Base-by-base conservation (phyloP, 192 early-diverging fungal genomes). In the Backusella liffmaniae region DNA sequence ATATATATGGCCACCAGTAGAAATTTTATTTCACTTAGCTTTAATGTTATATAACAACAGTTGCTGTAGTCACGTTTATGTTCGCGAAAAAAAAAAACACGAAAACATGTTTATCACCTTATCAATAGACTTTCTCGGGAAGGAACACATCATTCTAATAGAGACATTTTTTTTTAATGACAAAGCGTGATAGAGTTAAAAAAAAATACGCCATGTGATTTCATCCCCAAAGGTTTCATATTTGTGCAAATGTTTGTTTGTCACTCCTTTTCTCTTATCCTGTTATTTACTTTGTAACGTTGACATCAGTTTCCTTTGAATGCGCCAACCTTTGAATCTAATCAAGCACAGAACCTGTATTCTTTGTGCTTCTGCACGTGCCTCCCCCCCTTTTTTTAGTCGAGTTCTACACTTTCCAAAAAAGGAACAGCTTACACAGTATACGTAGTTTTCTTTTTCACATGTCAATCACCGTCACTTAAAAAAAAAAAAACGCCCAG, bases 401-500 rank as follows among this genome's bases (percentile, higher is more conserved):
- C 21, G 2, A 59, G 10, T 18, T 26, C 21, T 59, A 4, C 42
- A 26, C 8, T 26, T 59, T 26, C 56, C 56, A 59, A 59, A 59
- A 59, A 59, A 59, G 56, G 56, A 59, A 23, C 56, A 59, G 56
- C 21, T 26, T 59, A 9, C 21, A 59, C 29, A 32, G 30, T 59
- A 6, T n/a, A 16, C 15, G 0, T 49, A 49, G 10, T 44, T 56
- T 59, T 59, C 56, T 59, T 59, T 59, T 59, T 59, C 56, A 59
- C 56, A 59, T 59, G 56, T 59, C 21, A 59, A 59, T 59, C 53
- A 59, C 53, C 21, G 53, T 59, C 53, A 59, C 53, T 59, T 10
- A 59, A 59, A 59, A 59, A 59, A 53, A 53, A 53, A 53, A 53
- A 53, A 53, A 53, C 51, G 51, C 51, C 51, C 51, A 53, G n/a